Evolutionary conservation across 768 basidiomycete genomes (phyloP).

Genomic region (Termitomyces sp.): DNA sequence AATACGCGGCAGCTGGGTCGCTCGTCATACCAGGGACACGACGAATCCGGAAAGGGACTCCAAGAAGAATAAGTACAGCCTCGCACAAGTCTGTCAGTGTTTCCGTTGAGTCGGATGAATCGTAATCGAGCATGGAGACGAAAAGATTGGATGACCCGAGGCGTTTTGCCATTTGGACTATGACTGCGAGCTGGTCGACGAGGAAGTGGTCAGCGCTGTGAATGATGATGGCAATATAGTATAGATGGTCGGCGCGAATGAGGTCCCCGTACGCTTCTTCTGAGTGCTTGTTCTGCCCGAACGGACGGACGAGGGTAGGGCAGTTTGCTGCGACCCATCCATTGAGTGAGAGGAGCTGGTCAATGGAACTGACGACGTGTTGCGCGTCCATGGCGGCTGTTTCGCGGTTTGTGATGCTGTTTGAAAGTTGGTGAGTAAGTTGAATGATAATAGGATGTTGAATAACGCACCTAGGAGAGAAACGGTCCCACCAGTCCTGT

Average conservation of each 20-base stretch:
- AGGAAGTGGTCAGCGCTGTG: slow-evolving; percentile 99
- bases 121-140: slow-evolving; percentile 97
- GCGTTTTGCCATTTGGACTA: slow-evolving; percentile 91
- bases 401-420: slow-evolving; percentile 75
- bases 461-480: slow-evolving; percentile 80
- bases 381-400: slow-evolving; percentile 90
- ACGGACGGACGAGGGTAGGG: slow-evolving; percentile 90
- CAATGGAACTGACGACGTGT: slow-evolving; percentile 83
- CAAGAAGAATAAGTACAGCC: slow-evolving; percentile 88
- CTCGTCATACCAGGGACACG: slow-evolving; percentile 92
- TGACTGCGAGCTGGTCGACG: slow-evolving; percentile 96
- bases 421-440: neutral
- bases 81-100: slow-evolving; percentile 94
- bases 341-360: slow-evolving; percentile 91
- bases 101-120: slow-evolving; percentile 91
- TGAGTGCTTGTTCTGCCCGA: slow-evolving; percentile 77
- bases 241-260: slow-evolving; percentile 75
- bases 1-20: slow-evolving; percentile 86
- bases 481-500: slow-evolving; percentile 87
- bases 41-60: slow-evolving; percentile 89
- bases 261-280: slow-evolving; percentile 90
- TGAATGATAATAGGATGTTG: neutral
- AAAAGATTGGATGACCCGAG: slow-evolving; percentile 89
- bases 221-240: slow-evolving; percentile 92
- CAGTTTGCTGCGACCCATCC: slow-evolving; percentile 98